Evolutionary conservation across 192 early-diverging fungal species (phyloP).

Genomic region (Borealophlyctis nickersoniae): DNA sequence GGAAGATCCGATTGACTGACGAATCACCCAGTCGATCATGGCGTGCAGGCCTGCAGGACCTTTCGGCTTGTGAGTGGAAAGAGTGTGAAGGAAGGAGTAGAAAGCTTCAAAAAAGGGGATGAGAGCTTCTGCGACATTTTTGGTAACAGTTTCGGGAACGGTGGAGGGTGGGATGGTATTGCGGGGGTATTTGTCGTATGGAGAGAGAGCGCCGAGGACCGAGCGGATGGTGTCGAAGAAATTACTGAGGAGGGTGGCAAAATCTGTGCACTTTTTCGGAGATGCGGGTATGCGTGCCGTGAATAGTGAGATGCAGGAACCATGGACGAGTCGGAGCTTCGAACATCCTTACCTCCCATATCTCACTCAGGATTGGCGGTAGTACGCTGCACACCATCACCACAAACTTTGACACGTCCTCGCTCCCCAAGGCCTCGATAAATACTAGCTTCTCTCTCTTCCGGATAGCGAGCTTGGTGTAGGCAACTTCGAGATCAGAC

Average conservation of each 20-base stretch:
- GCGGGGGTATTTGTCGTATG: slow-evolving; percentile 20
- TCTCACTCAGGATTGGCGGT: slow-evolving; percentile 32
- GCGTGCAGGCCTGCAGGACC: slow-evolving; percentile 25
- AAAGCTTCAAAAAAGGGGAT: slow-evolving; percentile 21
- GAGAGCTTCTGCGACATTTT: not conserved
- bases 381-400: slow-evolving; percentile 21
- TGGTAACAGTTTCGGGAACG: not conserved
- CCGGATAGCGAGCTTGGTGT: slow-evolving; percentile 30
- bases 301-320: not conserved
- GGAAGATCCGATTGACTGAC: slow-evolving; percentile 12
- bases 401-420: slow-evolving; percentile 27
- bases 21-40: slow-evolving; percentile 23
- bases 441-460: slow-evolving; percentile 34
- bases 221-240: slow-evolving; percentile 19
- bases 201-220: slow-evolving; percentile 11
- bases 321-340: too few species aligned
- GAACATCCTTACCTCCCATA: slow-evolving; percentile 30
- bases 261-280: slow-evolving; percentile 29
- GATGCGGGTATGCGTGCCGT: slow-evolving; percentile 4
- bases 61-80: slow-evolving; percentile 6
- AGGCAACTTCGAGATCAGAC: slow-evolving; percentile 10
- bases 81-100: slow-evolving; percentile 27
- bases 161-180: not conserved
- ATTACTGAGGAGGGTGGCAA: slow-evolving; percentile 20
- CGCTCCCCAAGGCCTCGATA: slow-evolving; percentile 28